Evolutionary conservation across 306 rosid genomes (phyloP).

Genomic region (Parietaria judaica): DNA sequence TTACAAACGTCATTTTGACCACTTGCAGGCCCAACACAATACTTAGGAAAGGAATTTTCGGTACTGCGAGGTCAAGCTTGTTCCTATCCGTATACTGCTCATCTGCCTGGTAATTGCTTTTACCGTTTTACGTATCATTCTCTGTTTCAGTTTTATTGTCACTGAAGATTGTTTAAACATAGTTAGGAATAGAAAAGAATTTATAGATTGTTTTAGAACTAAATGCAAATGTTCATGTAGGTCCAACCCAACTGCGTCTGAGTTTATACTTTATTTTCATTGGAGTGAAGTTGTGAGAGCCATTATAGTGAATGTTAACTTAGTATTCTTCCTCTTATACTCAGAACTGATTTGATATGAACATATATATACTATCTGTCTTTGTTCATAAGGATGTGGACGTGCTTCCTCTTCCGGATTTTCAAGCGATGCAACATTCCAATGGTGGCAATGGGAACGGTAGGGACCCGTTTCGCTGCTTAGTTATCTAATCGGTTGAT

Average conservation of each 20-base stretch:
- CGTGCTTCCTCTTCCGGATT: slow-evolving; percentile 64
- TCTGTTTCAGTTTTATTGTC: too few relatives aligned
- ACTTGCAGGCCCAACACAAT: slow-evolving; percentile 60
- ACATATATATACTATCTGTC: neutral
- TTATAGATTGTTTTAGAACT: too few relatives aligned
- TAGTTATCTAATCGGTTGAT: neutral
- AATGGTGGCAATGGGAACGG: slow-evolving; percentile 84
- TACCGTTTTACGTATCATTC: too few relatives aligned
- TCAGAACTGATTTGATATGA: too few relatives aligned
- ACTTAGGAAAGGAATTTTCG: slow-evolving; percentile 69
- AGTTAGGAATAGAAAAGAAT: too few relatives aligned
- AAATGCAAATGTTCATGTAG: too few relatives aligned
- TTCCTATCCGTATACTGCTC: slow-evolving; percentile 82
- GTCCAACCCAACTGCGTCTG: too few relatives aligned
- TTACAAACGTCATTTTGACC: slow-evolving; percentile 18
- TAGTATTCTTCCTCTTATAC: too few relatives aligned
- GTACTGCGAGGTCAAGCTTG: slow-evolving; percentile 95
- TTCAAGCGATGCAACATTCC: slow-evolving; percentile 69
- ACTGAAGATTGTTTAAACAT: too few relatives aligned
- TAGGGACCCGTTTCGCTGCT: slow-evolving; percentile 17
- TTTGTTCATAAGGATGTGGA: slow-evolving; percentile 72
- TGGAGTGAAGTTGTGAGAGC: too few relatives aligned
- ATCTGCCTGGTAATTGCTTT: slow-evolving; percentile 68
- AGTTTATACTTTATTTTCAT: too few relatives aligned
- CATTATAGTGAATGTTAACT: too few relatives aligned